Conservation (phyloP, 164 flowering plant genomes). For the Aristolochia californica region DNA sequence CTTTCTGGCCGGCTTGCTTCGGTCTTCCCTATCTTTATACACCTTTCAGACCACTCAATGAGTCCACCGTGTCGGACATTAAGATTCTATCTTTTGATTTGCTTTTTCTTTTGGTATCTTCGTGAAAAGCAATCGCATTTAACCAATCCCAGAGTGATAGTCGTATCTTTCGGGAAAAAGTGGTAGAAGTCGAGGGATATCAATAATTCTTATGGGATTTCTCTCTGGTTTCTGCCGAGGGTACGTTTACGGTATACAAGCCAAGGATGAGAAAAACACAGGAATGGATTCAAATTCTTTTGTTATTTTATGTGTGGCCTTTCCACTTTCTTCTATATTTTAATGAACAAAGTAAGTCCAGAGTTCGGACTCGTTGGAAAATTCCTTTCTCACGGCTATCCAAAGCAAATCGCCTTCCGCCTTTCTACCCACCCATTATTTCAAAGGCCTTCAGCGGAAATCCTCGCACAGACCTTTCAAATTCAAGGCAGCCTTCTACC, state of each 20-base stretch:
- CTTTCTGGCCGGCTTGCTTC: background rate
- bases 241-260: background rate
- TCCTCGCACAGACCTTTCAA: background rate
- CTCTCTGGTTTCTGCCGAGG: background rate
- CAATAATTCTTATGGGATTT: background rate
- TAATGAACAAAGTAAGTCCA: background rate
- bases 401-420: slow-evolving; percentile 5
- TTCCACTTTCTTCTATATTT: background rate
- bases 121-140: background rate
- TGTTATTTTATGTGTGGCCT: background rate
- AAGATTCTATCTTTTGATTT: background rate
- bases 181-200: too few relatives aligned
- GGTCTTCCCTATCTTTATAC: background rate
- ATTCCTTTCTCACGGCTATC: background rate
- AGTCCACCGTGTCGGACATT: background rate
- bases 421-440: slow-evolving; percentile 3
- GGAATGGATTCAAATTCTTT: background rate
- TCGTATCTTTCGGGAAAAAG: too few relatives aligned
- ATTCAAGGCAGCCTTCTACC: background rate
- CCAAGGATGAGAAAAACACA: too few relatives aligned
- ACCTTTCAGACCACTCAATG: background rate
- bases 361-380: background rate
- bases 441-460: background rate
- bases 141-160: background rate
- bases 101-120: background rate